Conservation (phyloP, 2,329 filamentous ascomycete species). For the Cryphonectria parasitica region DNA sequence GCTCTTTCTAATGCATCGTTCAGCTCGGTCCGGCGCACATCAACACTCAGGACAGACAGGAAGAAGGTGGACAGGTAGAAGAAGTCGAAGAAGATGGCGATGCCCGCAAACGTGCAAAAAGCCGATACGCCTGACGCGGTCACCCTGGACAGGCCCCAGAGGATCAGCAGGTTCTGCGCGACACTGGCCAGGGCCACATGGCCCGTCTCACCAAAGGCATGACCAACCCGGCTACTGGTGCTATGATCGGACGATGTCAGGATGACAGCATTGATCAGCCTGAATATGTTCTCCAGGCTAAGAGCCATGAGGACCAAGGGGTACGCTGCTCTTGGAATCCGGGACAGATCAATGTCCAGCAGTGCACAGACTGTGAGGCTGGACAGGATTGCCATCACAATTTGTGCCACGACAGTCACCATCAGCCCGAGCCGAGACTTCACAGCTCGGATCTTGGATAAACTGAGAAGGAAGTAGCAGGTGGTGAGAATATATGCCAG, state of each 20-base stretch:
- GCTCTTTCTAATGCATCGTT: conserved; percentile 70
- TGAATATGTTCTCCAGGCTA: conserved; percentile 78
- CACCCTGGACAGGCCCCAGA: conserved; percentile 67
- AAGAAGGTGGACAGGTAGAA: conserved; percentile 82
- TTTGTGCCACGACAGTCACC: conserved; percentile 70
- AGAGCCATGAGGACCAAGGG: conserved; percentile 77
- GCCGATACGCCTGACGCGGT: conserved; percentile 73
- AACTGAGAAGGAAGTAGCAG: conserved; percentile 67
- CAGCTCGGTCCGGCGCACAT: conserved; percentile 76
- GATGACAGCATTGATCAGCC: conserved; percentile 77
- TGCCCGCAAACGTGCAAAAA: conserved; percentile 76
- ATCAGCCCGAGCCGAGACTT: conserved; percentile 77
- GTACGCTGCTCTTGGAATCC: conserved; percentile 74
- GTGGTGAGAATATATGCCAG: conserved; percentile 67
- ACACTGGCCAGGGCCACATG: conserved; percentile 71
- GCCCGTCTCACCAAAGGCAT: conserved; percentile 74
- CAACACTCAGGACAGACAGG: conserved; percentile 76
- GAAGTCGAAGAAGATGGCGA: conserved; percentile 77
- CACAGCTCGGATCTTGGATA: conserved; percentile 72
- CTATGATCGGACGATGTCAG: conserved; percentile 70
- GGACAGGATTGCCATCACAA: conserved; percentile 72
- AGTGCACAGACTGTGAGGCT: conserved; percentile 81
- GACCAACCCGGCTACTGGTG: conserved; percentile 70
- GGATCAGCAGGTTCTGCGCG: conserved; percentile 68
- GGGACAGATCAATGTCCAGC: conserved; percentile 74